A percentile compares a stretch with the other conserved stretches of the same genome.
Evolutionary conservation across 2,329 filamentous ascomycete species (phyloP).

Genomic region (Sporothrix brunneoviolacea): DNA sequence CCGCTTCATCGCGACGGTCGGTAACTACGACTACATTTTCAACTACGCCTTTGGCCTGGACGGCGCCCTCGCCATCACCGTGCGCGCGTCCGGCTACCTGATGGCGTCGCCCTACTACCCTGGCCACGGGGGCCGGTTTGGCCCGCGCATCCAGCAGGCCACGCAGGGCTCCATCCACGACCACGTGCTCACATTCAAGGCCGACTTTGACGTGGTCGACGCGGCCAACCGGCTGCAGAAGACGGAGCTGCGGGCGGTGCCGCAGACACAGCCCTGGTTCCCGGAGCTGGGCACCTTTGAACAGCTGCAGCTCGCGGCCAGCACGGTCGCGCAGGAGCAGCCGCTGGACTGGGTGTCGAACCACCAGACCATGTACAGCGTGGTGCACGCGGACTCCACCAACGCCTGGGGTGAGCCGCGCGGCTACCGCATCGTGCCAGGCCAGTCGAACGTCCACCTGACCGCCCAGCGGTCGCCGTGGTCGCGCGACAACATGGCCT

Average conservation of each 20-base stretch:
- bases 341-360: constrained; percentile 30
- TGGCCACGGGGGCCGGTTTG: constrained; percentile 28
- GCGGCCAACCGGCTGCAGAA: constrained; percentile 30
- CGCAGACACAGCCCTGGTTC: constrained; percentile 30
- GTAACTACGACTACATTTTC: constrained; percentile 49
- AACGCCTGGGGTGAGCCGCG: constrained; percentile 36
- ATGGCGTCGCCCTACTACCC: constrained; percentile 29
- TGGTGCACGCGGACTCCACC: constrained; percentile 29
- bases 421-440: constrained; percentile 37
- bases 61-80: constrained; percentile 44
- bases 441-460: constrained; percentile 29
- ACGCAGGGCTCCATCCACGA: constrained; percentile 32
- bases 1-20: constrained; percentile 42
- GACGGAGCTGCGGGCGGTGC: constrained; percentile 27
- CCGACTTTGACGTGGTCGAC: constrained; percentile 33
- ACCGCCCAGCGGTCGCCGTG: constrained; percentile 30
- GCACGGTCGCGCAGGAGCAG: constrained; percentile 22
- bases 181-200: constrained; percentile 34
- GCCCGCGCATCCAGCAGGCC: constrained; percentile 29
- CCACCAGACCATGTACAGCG: constrained; percentile 31
- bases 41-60: constrained; percentile 45
- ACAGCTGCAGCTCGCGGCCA: constrained; percentile 25
- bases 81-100: constrained; percentile 36
- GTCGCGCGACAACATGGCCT: constrained; percentile 13
- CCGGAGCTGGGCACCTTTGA: constrained; percentile 30